Evolutionary conservation across 495 filamentous ascomycete genomes (phyloP).

Genomic region (Acidomyces sp.): DNA sequence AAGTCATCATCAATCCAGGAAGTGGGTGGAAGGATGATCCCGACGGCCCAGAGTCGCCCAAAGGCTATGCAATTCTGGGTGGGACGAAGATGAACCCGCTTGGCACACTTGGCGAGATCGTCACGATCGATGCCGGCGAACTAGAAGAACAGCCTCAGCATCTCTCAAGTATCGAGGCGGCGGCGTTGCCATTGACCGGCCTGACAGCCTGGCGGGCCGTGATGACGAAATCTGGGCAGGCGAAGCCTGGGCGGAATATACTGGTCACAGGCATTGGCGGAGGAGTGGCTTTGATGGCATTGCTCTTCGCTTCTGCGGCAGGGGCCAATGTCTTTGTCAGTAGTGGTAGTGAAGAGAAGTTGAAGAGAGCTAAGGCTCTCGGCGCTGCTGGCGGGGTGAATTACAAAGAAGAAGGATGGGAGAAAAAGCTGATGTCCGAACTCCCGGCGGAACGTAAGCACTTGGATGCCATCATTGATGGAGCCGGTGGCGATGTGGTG

Average conservation of each 20-base stretch:
- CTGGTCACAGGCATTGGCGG: constrained; percentile 34
- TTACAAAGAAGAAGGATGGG: constrained; percentile 33
- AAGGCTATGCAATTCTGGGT: constrained; percentile 57
- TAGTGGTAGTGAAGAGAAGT: constrained; percentile 31
- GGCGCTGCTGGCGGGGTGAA: constrained; percentile 30
- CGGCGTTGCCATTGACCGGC: constrained; percentile 67
- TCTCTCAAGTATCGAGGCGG: constrained; percentile 57
- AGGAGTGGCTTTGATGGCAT: constrained; percentile 32
- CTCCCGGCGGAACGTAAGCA: constrained; percentile 24
- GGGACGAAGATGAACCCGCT: constrained; percentile 46
- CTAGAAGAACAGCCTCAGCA: constrained; percentile 63
- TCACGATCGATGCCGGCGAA: constrained; percentile 55
- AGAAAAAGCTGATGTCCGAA: constrained; percentile 28
- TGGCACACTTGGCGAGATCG: constrained; percentile 60
- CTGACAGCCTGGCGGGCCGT: constrained; percentile 80
- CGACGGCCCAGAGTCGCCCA: constrained; percentile 55
- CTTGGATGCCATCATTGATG: constrained; percentile 33
- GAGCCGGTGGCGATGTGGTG: constrained; percentile 31
- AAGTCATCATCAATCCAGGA: constrained; percentile 61
- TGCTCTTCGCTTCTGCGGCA: constrained; percentile 26
- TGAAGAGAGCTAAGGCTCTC: constrained; percentile 28
- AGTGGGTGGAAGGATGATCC: constrained; percentile 60
- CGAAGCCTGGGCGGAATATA: constrained; percentile 28
- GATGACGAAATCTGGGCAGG: constrained; percentile 42
- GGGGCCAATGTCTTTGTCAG: constrained; percentile 31